These are phyloP conservation scores for Pichia paraexigua DNA, from an alignment of 805 yeast species.

Conservation along the genomic window DNA sequence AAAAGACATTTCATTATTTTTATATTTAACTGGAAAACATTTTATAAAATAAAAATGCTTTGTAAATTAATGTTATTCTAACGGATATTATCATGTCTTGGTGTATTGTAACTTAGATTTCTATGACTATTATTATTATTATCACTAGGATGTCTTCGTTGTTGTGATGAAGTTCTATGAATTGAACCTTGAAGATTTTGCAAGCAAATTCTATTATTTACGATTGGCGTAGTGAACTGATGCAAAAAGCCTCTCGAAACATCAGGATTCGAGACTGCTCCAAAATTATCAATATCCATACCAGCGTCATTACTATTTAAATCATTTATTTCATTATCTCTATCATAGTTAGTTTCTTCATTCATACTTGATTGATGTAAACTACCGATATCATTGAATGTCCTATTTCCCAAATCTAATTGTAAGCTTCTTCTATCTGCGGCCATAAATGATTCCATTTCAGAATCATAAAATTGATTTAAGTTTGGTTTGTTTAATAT, in stretches of 20 bases:
- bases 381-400: background rate
- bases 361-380: constrained; percentile 1
- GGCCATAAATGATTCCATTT: background rate
- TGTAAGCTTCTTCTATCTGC: background rate
- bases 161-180: constrained; percentile 6
- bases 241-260: constrained; percentile 1
- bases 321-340: background rate
- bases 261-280: background rate
- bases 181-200: constrained; percentile 4
- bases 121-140: background rate
- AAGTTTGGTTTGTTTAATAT: constrained; percentile 19
- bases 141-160: constrained; percentile 1
- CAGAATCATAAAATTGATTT: background rate
- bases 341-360: constrained; percentile 1
- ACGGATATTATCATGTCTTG: constrained; percentile 9
- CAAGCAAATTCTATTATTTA: constrained; percentile 5
- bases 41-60: background rate
- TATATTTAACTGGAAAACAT: background rate
- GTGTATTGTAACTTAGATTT: constrained; percentile 5
- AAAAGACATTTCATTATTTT: background rate
- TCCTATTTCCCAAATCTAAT: background rate
- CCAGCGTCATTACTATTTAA: background rate
- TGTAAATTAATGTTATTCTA: background rate
- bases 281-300: background rate
- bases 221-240: constrained; percentile 11